A percentile compares a stretch with the other conserved stretches of the same genome.
Conservation (phyloP, 2,329 filamentous ascomycete species). For the Aspergillus tubingensis region DNA sequence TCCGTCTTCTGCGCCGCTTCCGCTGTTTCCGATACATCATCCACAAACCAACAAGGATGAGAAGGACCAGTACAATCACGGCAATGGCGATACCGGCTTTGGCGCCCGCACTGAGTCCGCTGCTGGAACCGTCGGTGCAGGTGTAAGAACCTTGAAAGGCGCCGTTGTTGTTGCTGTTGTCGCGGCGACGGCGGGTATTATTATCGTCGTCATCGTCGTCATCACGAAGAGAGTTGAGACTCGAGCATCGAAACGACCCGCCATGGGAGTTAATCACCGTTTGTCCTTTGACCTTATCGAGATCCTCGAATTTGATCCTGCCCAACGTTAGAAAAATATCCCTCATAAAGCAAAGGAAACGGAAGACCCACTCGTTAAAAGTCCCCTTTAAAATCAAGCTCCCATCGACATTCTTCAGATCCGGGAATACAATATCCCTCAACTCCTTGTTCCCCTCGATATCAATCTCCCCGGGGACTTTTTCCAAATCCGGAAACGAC, state of each 20-base stretch:
- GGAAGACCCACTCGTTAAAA: slow-evolving; percentile 24
- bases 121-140: slow-evolving; percentile 18
- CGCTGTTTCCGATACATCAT: slow-evolving; percentile 17
- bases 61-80: slow-evolving; percentile 42
- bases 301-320: slow-evolving; percentile 28
- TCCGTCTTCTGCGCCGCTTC: slow-evolving; percentile 1
- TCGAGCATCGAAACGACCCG: slow-evolving; percentile 25
- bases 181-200: neutral
- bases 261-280: slow-evolving; percentile 24
- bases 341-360: neutral
- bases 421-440: slow-evolving; percentile 20
- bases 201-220: neutral
- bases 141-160: slow-evolving; percentile 22
- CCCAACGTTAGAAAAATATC: neutral
- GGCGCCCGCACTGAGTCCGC: slow-evolving; percentile 26
- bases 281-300: slow-evolving; percentile 26
- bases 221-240: slow-evolving; percentile 17
- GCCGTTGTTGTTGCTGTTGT: slow-evolving; percentile 5
- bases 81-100: slow-evolving; percentile 38
- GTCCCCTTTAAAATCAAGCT: slow-evolving; percentile 23
- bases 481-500: slow-evolving; percentile 18
- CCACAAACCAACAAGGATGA: slow-evolving; percentile 24
- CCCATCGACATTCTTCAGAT: slow-evolving; percentile 29
- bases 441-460: slow-evolving; percentile 27
- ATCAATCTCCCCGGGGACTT: slow-evolving; percentile 21